Evolutionary conservation across 176 grass and related monocot species (phyloP), one percentile per base, ranked within the genome.

Genomic region (Poa annua): DNA sequence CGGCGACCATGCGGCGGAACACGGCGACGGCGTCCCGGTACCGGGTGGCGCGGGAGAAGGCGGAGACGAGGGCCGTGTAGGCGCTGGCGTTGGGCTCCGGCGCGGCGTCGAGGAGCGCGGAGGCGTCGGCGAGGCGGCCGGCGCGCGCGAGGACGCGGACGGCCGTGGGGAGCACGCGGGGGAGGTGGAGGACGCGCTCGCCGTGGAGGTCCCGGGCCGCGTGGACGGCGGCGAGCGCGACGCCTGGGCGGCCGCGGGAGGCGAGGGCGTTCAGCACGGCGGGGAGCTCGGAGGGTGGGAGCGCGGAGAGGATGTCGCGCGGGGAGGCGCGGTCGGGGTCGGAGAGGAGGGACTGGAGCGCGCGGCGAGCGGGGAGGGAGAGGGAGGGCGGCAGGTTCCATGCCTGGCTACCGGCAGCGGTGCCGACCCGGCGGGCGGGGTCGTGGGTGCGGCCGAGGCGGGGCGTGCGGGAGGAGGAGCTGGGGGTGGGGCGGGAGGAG

Each of bases 51-150:
- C 85, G 85, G 57, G 91, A 86, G 79, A 93, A 90, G 1, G 85
- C 83, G 5, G 90, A 91, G 16, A 98, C 85, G 83, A 98, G 85
- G 12, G 91, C 90, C 11, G 96, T 91, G 80, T 88, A 98, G 6
- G 92, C 85, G 72, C 25, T 71, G 55, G 83, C 72, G 66, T 90
- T 87, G 11, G 72, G 86, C 5, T 75, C 84, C 61, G 77, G 78
- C 16, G 88, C 80, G 20, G 82, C 52, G 17, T 62, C 71, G 36
- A 93, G 77, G 20, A 95, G 86, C 16, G 84, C 84, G 20, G 90
- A 88, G 14, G 92, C 90, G 48, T 93, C 92, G 33, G 81, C 22
- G 9, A 93, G 85, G 50, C 80, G 83, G 36, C 80, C 76, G 7
- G 88, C 65, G 50, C 82, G 85, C 51, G 92, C 85, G 11, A 95